Percentiles rank a stretch among this genome's conserved stretches.
phyloP scores from a whole-genome alignment of 2,329 filamentous ascomycete genomes.

The Fusarium paranaense region DNA sequence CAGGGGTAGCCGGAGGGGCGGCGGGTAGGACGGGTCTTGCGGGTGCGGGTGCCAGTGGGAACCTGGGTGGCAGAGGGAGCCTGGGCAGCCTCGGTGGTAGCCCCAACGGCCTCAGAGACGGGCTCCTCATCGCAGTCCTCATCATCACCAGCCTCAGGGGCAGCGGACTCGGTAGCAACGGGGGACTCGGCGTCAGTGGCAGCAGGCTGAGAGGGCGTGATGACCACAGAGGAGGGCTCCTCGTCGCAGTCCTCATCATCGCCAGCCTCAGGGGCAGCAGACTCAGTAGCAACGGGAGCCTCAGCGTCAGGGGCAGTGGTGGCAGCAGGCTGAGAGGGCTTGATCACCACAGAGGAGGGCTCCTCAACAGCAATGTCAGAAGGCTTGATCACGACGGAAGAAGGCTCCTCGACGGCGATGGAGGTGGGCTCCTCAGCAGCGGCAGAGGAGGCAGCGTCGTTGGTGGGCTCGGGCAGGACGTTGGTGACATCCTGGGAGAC shows the following conservation, averaged over 20 bases:
- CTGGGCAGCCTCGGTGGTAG: neutral
- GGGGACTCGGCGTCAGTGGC: conserved; percentile 3
- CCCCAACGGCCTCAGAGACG: neutral
- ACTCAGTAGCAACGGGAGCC: conserved; percentile 1
- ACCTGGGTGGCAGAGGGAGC: conserved; percentile 7
- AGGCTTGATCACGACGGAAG: conserved; percentile 18
- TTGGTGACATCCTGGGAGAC: conserved; percentile 28
- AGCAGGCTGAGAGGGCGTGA: neutral
- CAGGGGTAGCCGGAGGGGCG: conserved; percentile 16
- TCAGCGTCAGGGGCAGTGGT: neutral
- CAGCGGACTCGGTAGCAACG: neutral
- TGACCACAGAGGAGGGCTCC: neutral
- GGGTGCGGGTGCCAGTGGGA: conserved; percentile 23
- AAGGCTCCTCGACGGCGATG: conserved; percentile 12
- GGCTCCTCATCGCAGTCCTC: conserved; percentile 21
- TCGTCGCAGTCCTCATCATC: neutral
- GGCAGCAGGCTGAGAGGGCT: neutral
- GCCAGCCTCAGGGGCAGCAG: conserved; percentile 4
- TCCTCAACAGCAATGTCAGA: neutral
- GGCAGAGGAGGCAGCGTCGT: conserved; percentile 6
- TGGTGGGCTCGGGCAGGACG: conserved; percentile 19
- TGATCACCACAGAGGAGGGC: neutral
- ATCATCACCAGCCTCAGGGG: conserved; percentile 4
- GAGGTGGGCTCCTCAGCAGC: conserved; percentile 14
- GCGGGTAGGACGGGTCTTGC: conserved; percentile 20